phyloP scores from a whole-genome alignment of 768 basidiomycete species.

The Russula earlei region DNA sequence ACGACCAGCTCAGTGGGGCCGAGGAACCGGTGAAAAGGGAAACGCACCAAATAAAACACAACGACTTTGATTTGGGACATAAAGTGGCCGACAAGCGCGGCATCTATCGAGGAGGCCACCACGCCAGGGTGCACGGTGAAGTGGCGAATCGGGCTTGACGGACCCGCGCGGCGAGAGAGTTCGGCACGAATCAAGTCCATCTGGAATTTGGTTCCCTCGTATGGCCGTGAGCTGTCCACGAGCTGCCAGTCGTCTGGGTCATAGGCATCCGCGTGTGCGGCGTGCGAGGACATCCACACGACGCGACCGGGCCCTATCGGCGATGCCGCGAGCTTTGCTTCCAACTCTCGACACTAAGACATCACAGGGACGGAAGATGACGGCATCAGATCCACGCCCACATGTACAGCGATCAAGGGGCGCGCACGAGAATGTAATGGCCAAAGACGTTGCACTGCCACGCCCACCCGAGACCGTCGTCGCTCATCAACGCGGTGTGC shows the following conservation, averaged over 20 bases:
- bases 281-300: constrained; percentile 73
- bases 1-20: neutral
- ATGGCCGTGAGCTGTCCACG: constrained; percentile 48
- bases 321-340: constrained; percentile 41
- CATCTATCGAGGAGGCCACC: constrained; percentile 52
- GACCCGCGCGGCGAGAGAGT: constrained; percentile 39
- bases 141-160: constrained; percentile 36
- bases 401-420: neutral
- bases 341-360: constrained; percentile 51
- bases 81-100: constrained; percentile 36
- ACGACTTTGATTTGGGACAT: constrained; percentile 40
- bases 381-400: neutral
- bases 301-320: constrained; percentile 44
- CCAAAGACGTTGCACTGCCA: constrained; percentile 85
- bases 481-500: constrained; percentile 44
- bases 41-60: constrained; percentile 56
- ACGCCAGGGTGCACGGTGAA: constrained; percentile 63
- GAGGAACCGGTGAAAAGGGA: neutral
- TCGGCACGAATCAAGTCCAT: constrained; percentile 54
- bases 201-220: constrained; percentile 68
- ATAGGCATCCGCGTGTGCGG: constrained; percentile 45
- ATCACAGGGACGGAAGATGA: neutral
- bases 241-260: constrained; percentile 67
- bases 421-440: constrained; percentile 65
- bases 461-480: constrained; percentile 66